Evolutionary conservation across 1,284 basidiomycete genomes (phyloP), one percentile per base, ranked within the genome.

Genomic region (Cutaneotrichosporon sp.): DNA sequence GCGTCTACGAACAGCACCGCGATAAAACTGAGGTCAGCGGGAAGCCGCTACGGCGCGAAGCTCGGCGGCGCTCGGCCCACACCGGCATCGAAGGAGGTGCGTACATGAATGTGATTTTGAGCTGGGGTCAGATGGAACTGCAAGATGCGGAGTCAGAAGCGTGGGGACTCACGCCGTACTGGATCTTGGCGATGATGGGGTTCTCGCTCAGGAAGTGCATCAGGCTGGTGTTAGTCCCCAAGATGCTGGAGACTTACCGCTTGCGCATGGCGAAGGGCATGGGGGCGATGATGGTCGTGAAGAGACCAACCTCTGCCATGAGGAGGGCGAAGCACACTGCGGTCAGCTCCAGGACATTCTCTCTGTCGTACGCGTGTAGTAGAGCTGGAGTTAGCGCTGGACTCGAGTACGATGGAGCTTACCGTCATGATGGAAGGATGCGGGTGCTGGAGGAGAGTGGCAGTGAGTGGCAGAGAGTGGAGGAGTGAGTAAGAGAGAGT

Each of bases 51-150:
- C n/a, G n/a, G n/a, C n/a, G n/a, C n/a, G n/a, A n/a, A n/a, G n/a
- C n/a, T n/a, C n/a, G n/a, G n/a, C n/a, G n/a, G n/a, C n/a, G n/a
- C n/a, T n/a, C n/a, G n/a, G n/a, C n/a, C n/a, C n/a, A n/a, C n/a
- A n/a, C n/a, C n/a, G n/a, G n/a, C n/a, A n/a, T n/a, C n/a, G n/a
- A n/a, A n/a, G n/a, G n/a, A n/a, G n/a, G n/a, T 24, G 46, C 85
- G 49, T 59, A 90, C 87, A 97, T 94, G 79, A 96, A 96, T 6
- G 89, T 88, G 62, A 97, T 96, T 72, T 96, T 96, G 63, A 90
- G 80, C 50, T 75, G 55, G 16, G 27, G 57, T 67, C 53, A 64
- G 60, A n/a, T n/a, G n/a, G n/a, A n/a, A n/a, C n/a, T n/a, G n/a
- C n/a, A n/a, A n/a, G n/a, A n/a, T n/a, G n/a, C n/a, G n/a, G n/a